Base-by-base conservation (phyloP, 106 monocot species). In the Allium sativum region DNA sequence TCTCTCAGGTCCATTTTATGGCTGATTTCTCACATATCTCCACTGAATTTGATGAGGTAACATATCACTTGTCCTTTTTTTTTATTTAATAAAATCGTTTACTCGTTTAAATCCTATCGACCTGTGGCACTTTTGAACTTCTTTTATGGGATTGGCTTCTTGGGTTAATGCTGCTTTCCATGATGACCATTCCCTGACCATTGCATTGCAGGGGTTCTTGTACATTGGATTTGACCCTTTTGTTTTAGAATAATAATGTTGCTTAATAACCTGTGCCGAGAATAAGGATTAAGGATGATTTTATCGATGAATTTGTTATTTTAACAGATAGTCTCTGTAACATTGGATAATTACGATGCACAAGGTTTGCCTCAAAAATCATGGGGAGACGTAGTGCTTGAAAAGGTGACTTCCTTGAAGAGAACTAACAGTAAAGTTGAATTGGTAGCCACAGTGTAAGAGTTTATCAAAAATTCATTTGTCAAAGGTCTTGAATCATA, bases 1-100 rank as follows among this genome's bases (percentile, higher is more conserved):
- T 12, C 52, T 15, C 56, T 12, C 62, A 98, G 96, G 84, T 98
- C 31, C 72, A 69, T 16, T 98, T 82, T 65, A 91, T 98, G 91
- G 96, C 75, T 14, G 85, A 91, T 11, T 72, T 84, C 71, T 98
- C 88, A 12, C 91, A 98, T 62, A 70, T 98, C 7, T 74, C 96
- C 56, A 61, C 78, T 78, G 76, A 92, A 31, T 84, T 98, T 74
- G 87, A 92, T 68, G 72, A 87, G 61, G 96, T 98, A 74, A 82
- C 5, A 5, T 5, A 31, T 31, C 31, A 31, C 31, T 31, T 31
- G 31, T 31, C 31, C 5, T 31, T 31, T 31, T 31, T 31, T 31
- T 31, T 31, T 31, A 31, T n/a, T n/a, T n/a, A n/a, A n/a, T n/a
- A 31, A 1, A 31, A 3, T 31, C 31, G 5, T 31, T 31, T 31